Conservation (phyloP, 129 eudicot genomes). For the Silybum marianum region DNA sequence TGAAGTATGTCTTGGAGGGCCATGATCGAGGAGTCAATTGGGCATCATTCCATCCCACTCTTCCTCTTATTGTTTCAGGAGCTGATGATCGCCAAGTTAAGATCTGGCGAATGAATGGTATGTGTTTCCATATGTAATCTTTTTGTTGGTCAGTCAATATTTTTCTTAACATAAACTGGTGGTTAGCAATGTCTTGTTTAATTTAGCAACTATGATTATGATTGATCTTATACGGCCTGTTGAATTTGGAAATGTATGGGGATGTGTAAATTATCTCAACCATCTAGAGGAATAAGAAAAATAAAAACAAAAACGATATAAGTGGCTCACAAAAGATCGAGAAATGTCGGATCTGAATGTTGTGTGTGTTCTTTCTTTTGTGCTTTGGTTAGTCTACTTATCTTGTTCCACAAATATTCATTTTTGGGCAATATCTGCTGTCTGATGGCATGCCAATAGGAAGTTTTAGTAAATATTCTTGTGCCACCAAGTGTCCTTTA, state of each 20-base stretch:
- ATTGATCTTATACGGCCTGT: constrained; percentile 12
- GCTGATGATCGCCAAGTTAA: constrained; percentile 91
- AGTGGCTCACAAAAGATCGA: neutral
- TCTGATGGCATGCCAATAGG: constrained; percentile 4
- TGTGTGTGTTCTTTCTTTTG: neutral
- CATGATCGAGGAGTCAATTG: constrained; percentile 87
- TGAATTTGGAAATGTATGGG: neutral
- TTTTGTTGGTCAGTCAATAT: constrained; percentile 3
- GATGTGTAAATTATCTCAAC: neutral
- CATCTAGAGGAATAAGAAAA: constrained; percentile 26
- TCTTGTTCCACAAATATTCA: neutral
- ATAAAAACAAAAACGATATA: neutral
- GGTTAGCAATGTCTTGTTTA: constrained; percentile 6
- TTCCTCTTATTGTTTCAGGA: constrained; percentile 80
- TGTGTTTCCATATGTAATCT: neutral
- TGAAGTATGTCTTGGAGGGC: constrained; percentile 79
- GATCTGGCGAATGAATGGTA: constrained; percentile 89
- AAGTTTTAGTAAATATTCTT: neutral
- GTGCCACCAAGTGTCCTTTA: neutral
- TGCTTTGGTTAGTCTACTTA: neutral
- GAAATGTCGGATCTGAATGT: neutral
- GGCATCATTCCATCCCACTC: constrained; percentile 89
- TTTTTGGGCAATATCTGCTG: neutral
- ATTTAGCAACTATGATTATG: constrained; percentile 14
- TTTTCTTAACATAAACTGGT: neutral